These are phyloP conservation scores for Trichoderma citrinoviride DNA, from an alignment of 2,329 filamentous ascomycete genomes.

Conservation along the genomic window DNA sequence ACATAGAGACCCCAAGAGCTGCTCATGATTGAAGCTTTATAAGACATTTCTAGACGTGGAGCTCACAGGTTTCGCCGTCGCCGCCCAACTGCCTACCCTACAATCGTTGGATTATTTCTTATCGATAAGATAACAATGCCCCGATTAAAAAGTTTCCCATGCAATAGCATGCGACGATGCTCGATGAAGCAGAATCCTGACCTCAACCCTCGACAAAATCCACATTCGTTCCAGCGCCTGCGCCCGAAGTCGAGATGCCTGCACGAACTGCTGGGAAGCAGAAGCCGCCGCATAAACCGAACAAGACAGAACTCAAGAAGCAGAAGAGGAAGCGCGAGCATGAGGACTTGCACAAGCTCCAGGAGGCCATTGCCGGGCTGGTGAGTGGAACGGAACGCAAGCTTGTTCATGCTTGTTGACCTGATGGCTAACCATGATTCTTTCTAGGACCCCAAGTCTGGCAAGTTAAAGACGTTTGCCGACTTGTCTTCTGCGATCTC, in stretches of 20 bases:
- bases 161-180: background rate
- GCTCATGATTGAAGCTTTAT: too few relatives aligned
- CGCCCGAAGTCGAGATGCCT: slow-evolving; percentile 13
- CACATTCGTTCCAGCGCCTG: background rate
- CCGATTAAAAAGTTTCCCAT: slow-evolving; percentile 20
- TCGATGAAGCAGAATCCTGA: background rate
- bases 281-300: slow-evolving; percentile 31
- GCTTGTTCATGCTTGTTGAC: background rate
- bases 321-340: slow-evolving; percentile 41
- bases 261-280: slow-evolving; percentile 27
- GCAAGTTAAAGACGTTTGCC: slow-evolving; percentile 66
- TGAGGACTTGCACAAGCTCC: slow-evolving; percentile 36
- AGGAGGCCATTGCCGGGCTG: slow-evolving; percentile 35
- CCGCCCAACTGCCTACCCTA: background rate
- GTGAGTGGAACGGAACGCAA: slow-evolving; percentile 28
- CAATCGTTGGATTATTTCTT: background rate
- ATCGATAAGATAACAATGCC: slow-evolving; percentile 2
- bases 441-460: slow-evolving; percentile 57
- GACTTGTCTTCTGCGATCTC: slow-evolving; percentile 74
- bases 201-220: background rate
- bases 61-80: too few relatives aligned
- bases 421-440: background rate
- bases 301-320: slow-evolving; percentile 35
- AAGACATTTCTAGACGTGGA: too few relatives aligned
- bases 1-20: too few relatives aligned